These are phyloP conservation scores for Tephrocybe rancida DNA, from an alignment of 768 basidiomycete genomes.

Conservation along the genomic window DNA sequence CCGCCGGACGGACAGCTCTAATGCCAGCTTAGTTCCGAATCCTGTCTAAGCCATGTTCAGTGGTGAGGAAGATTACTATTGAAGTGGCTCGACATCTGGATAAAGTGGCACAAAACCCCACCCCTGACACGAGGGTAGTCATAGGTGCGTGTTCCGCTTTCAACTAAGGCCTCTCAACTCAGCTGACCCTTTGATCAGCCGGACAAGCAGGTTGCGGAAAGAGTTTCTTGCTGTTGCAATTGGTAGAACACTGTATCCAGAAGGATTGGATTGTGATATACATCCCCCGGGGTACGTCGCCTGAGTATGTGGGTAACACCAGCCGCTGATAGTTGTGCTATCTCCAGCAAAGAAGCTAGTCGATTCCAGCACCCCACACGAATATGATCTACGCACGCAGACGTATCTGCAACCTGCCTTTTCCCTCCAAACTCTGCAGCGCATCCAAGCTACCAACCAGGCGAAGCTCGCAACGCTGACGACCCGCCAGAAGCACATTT, in stretches of 20 bases:
- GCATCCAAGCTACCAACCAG: constrained; percentile 62
- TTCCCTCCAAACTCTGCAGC: constrained; percentile 63
- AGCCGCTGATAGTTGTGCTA: neutral
- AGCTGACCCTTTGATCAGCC: constrained; percentile 41
- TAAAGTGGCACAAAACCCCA: constrained; percentile 47
- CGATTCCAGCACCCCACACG: constrained; percentile 72
- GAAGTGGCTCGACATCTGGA: constrained; percentile 57
- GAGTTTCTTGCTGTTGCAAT: constrained; percentile 76
- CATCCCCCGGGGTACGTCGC: constrained; percentile 75
- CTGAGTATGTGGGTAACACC: neutral
- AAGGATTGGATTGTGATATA: constrained; percentile 85
- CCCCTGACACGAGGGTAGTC: constrained; percentile 56
- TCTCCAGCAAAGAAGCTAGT: constrained; percentile 50
- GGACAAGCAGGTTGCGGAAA: constrained; percentile 82
- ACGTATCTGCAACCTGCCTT: constrained; percentile 76
- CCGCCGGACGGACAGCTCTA: neutral
- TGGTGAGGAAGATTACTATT: constrained; percentile 71
- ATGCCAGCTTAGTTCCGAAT: constrained; percentile 27
- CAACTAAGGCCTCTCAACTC: neutral
- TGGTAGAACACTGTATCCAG: constrained; percentile 64
- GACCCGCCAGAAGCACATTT: constrained; percentile 40
- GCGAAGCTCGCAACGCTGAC: constrained; percentile 41
- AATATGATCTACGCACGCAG: constrained; percentile 74
- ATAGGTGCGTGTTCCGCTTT: constrained; percentile 54
- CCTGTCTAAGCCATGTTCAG: constrained; percentile 69